Evolutionary conservation across 306 rosid species (phyloP).

Genomic region (Nissolia schottii): DNA sequence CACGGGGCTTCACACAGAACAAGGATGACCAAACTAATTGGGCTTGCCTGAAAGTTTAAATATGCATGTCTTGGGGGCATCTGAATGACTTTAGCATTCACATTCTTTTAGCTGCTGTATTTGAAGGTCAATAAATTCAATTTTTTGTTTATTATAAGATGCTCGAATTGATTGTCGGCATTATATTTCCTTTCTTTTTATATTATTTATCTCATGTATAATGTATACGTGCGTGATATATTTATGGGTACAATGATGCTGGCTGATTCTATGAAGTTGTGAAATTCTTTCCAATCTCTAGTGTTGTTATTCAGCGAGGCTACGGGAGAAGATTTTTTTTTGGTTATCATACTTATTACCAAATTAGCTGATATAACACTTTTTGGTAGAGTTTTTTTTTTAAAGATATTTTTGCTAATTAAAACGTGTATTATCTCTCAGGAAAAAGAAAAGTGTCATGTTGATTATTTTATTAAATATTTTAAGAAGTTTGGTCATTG

Average conservation of each 20-base stretch:
- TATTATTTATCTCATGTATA: neutral
- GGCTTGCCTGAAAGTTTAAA: conserved; percentile 23
- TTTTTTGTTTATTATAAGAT: neutral
- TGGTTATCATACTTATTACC: neutral
- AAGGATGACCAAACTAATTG: neutral
- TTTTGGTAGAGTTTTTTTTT: neutral
- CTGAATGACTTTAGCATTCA: neutral
- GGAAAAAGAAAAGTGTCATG: neutral
- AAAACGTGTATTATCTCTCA: neutral
- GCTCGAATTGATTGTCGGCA: neutral
- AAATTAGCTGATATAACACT: neutral
- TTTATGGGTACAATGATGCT: neutral
- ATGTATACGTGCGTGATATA: neutral
- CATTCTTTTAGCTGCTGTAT: neutral
- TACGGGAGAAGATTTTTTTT: neutral
- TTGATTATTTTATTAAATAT: neutral
- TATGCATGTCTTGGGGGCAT: neutral
- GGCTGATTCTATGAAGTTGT: neutral
- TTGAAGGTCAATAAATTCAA: conserved; percentile 1
- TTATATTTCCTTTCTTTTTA: neutral
- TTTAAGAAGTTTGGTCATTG: neutral
- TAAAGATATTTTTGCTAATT: neutral
- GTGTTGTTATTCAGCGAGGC: neutral
- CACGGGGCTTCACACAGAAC: conserved; percentile 6
- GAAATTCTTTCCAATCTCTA: neutral